A percentile compares a stretch with the other conserved stretches of the same genome.
phyloP scores from a whole-genome alignment of 2,329 filamentous ascomycete species.

The Coniella vitis region DNA sequence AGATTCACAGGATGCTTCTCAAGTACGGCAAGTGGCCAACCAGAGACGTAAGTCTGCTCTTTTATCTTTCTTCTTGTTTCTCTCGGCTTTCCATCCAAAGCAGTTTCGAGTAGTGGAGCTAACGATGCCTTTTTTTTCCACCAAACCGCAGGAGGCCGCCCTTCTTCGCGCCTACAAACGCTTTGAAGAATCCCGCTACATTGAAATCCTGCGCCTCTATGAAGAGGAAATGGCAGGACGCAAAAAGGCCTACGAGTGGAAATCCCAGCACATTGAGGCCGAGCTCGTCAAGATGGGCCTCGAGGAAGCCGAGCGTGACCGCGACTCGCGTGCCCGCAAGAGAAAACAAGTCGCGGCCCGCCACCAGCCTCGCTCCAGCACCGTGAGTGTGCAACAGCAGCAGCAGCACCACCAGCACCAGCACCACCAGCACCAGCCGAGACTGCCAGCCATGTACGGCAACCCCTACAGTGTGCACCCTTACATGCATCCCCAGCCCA shows the following conservation, averaged over 20 bases:
- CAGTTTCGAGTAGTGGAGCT: too few species aligned
- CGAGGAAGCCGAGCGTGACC: slow-evolving; percentile 37
- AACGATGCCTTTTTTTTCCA: too few species aligned
- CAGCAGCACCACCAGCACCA: neutral
- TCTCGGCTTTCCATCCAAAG: neutral
- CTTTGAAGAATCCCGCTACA: slow-evolving; percentile 16
- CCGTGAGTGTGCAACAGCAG: neutral
- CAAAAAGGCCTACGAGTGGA: slow-evolving; percentile 38
- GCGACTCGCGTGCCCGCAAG: slow-evolving; percentile 34
- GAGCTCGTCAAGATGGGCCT: slow-evolving; percentile 42
- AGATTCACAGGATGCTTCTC: slow-evolving; percentile 42
- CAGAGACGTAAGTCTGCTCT: slow-evolving; percentile 38
- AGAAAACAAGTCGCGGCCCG: slow-evolving; percentile 24
- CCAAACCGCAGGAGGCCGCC: slow-evolving; percentile 10
- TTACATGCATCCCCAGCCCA: neutral
- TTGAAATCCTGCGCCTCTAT: slow-evolving; percentile 24
- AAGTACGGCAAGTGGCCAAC: slow-evolving; percentile 43
- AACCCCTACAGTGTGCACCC: neutral
- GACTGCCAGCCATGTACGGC: slow-evolving; percentile 8
- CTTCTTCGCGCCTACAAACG: slow-evolving; percentile 13
- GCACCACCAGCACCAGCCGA: slow-evolving; percentile 5
- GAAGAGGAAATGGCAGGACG: slow-evolving; percentile 46
- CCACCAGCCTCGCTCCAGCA: slow-evolving; percentile 4
- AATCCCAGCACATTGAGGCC: slow-evolving; percentile 41
- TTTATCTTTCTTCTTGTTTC: neutral